Percentiles rank a stretch among this genome's conserved stretches.
These are phyloP conservation scores for cucumber (Cucumis sativus) DNA, from an alignment of 306 rosid genomes.

Conservation along the genomic window Cucumber_9930_V3 NC_026655.2:25758501-25759000, in stretches of 20 bases:
- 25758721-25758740: background rate
- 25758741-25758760: background rate
- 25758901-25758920: background rate
- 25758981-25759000: too few species aligned
- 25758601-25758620: too few species aligned
- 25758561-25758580: too few species aligned
- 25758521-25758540: too few species aligned
- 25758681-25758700: background rate
- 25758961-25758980: too few species aligned
- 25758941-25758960: too few species aligned
- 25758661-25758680: background rate
- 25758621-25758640: background rate
- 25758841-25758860: background rate
- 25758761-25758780: background rate
- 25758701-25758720: background rate
- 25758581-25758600: too few species aligned
- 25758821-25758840: background rate
- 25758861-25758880: background rate
- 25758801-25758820: background rate
- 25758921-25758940: background rate
- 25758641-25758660: background rate
- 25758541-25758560: too few species aligned
- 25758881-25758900: background rate
- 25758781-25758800: background rate
- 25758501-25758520: too few species aligned